Evolutionary conservation across 1,139 yeast species (phyloP).

Genomic region (Blastobotrys indianensis): DNA sequence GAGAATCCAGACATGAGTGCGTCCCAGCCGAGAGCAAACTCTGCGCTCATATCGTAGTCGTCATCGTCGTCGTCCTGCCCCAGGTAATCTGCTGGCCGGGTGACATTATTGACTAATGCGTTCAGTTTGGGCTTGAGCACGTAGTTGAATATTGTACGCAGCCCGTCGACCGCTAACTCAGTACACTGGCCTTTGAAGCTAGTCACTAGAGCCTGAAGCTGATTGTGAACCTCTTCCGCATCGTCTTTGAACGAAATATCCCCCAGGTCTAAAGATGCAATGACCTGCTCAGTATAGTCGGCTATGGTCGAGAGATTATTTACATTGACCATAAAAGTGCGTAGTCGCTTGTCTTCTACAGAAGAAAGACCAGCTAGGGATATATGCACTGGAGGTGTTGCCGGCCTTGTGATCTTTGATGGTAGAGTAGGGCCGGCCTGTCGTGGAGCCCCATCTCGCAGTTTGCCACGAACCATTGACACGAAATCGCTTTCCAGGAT

Average conservation of each 20-base stretch:
- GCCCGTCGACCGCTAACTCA: conserved; percentile 47
- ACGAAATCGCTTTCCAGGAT: conserved; percentile 45
- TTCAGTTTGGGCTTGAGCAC: conserved; percentile 48
- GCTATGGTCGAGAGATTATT: conserved; percentile 58
- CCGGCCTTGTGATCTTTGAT: not conserved
- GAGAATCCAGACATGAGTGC: conserved; percentile 58
- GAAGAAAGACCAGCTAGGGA: conserved; percentile 23
- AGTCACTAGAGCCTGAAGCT: conserved; percentile 33
- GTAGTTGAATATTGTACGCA: conserved; percentile 53
- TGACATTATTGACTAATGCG: conserved; percentile 46
- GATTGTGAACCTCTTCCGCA: conserved; percentile 38
- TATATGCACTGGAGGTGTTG: not conserved
- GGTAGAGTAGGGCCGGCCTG: conserved; percentile 14
- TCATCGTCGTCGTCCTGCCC: conserved; percentile 33
- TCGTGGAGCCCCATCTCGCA: conserved; percentile 43
- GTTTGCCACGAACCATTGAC: conserved; percentile 44
- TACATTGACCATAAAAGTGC: conserved; percentile 46
- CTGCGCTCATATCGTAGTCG: conserved; percentile 21
- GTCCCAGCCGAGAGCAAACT: conserved; percentile 48
- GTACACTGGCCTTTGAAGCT: conserved; percentile 39
- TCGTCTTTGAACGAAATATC: conserved; percentile 56
- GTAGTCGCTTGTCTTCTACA: conserved; percentile 40
- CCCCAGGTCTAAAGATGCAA: conserved; percentile 37
- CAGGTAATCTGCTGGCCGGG: conserved; percentile 49
- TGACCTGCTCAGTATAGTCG: conserved; percentile 47